These are phyloP conservation scores for Trichosporon asahii DNA, from an alignment of 1,284 basidiomycete species.

Conservation along the genomic window DNA sequence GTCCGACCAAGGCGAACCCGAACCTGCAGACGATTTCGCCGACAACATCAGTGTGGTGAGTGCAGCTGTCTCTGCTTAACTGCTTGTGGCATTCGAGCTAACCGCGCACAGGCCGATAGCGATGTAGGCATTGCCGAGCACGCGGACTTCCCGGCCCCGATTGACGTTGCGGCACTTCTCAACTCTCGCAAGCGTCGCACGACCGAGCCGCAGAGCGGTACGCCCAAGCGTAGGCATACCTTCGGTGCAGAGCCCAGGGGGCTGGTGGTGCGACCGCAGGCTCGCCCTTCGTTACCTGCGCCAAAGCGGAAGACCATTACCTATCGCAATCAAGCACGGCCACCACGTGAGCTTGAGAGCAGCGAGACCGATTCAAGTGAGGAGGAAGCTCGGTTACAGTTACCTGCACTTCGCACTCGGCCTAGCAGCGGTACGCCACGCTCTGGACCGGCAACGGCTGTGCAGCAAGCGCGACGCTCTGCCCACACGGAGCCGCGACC, in stretches of 20 bases:
- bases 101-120: background rate
- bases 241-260: background rate
- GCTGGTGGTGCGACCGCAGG: background rate
- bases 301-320: background rate
- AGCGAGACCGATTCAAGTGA: background rate
- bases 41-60: background rate
- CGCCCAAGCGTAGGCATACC: background rate
- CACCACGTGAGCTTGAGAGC: background rate
- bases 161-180: background rate
- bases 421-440: background rate
- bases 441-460: background rate
- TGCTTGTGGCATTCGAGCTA: background rate
- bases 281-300: background rate
- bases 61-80: background rate
- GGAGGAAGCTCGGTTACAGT: background rate
- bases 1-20: background rate
- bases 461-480: background rate
- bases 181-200: background rate
- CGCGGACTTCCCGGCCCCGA: background rate
- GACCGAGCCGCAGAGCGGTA: background rate
- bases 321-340: background rate
- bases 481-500: background rate
- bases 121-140: background rate
- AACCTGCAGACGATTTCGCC: background rate
- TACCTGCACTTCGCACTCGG: background rate